Percentiles rank a stretch among this genome's conserved stretches.
These are phyloP conservation scores for Tetraselmis chui DNA, from an alignment of 139 green algal genomes.

Conservation along the genomic window DNA sequence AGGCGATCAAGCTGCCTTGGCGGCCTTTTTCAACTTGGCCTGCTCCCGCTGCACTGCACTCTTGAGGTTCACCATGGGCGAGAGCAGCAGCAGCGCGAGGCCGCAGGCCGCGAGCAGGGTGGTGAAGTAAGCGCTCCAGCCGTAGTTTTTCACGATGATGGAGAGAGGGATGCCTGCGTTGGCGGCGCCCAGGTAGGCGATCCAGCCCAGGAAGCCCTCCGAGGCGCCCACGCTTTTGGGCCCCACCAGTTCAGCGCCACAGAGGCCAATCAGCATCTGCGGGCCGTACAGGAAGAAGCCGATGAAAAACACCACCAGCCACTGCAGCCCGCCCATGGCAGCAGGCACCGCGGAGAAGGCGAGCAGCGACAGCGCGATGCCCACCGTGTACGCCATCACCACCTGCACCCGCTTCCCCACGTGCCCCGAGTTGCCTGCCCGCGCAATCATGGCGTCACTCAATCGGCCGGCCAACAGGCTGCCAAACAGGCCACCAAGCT, in stretches of 20 bases:
- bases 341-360: constrained; percentile 65
- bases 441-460: constrained; percentile 40
- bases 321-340: constrained; percentile 62
- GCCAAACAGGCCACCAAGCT: constrained; percentile 91
- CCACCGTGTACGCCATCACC: constrained; percentile 89
- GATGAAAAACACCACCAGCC: constrained; percentile 86
- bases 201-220: constrained; percentile 92
- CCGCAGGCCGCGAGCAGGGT: constrained; percentile 76
- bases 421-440: constrained; percentile 46
- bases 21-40: constrained; percentile 7
- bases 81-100: constrained; percentile 74
- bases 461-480: constrained; percentile 78
- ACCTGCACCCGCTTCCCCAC: constrained; percentile 90
- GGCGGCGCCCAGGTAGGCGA: constrained; percentile 74
- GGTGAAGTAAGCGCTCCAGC: constrained; percentile 85
- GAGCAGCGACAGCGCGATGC: constrained; percentile 64
- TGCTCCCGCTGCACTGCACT: constrained; percentile 68
- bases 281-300: constrained; percentile 86
- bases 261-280: constrained; percentile 95
- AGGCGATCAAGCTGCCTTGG: too few species aligned
- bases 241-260: constrained; percentile 89
- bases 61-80: constrained; percentile 83
- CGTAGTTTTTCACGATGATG: constrained; percentile 87
- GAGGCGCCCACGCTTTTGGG: constrained; percentile 76
- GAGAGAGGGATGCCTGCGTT: constrained; percentile 88